Percentiles rank a stretch among this genome's conserved stretches.
Conservation (phyloP, 106 monocot species). For the Phalaenopsis equestris region DNA sequence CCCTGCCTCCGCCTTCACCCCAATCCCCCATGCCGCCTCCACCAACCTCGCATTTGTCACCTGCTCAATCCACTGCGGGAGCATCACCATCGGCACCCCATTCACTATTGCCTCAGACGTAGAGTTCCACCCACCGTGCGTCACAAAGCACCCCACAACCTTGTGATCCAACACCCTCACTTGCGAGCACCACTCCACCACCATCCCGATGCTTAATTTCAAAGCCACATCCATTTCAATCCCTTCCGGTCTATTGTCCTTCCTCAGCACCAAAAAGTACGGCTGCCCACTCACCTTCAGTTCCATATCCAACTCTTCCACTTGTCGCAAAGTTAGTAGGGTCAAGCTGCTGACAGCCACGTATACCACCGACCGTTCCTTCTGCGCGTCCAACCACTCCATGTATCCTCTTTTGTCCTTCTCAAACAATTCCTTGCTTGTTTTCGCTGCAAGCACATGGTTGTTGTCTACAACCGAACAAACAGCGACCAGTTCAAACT, state of each 20-base stretch:
- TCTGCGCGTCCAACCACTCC: constrained; percentile 43
- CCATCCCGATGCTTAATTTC: constrained; percentile 10
- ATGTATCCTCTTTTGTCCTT: constrained; percentile 24
- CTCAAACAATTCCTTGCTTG: constrained; percentile 6
- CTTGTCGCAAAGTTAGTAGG: constrained; percentile 16
- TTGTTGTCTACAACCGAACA: not conserved
- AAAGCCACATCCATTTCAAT: not conserved
- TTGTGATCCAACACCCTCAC: constrained; percentile 18
- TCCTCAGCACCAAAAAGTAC: constrained; percentile 35
- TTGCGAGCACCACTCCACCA: constrained; percentile 30
- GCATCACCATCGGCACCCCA: constrained; percentile 23
- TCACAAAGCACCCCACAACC: constrained; percentile 51
- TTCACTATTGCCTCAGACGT: constrained; percentile 33
- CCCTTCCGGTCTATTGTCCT: constrained; percentile 6
- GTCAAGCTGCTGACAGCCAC: constrained; percentile 41
- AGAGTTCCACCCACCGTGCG: constrained; percentile 78
- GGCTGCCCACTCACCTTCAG: constrained; percentile 24
- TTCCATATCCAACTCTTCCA: constrained; percentile 28
- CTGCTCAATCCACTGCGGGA: constrained; percentile 27
- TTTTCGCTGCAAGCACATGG: not conserved
- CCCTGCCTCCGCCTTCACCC: constrained; percentile 12
- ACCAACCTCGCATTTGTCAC: constrained; percentile 20
- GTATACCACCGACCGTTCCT: constrained; percentile 34
- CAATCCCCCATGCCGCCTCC: constrained; percentile 15
- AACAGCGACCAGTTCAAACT: constrained; percentile 20